These are phyloP conservation scores for Hymenoscyphus linearis DNA, from an alignment of 2,329 filamentous ascomycete species.

Conservation along the genomic window DNA sequence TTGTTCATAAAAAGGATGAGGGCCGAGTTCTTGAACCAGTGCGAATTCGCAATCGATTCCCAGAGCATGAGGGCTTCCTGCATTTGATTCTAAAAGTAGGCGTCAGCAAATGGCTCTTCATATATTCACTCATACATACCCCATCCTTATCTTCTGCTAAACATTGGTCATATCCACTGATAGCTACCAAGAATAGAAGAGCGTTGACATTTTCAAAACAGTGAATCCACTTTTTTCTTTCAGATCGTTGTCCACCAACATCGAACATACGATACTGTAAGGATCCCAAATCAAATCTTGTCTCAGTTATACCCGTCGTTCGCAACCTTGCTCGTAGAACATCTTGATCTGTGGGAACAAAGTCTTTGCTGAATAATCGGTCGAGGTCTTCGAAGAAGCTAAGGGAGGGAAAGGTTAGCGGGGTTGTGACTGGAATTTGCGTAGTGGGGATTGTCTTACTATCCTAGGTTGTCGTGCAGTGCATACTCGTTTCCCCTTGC, in stretches of 20 bases:
- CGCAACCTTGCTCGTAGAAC: constrained; percentile 83
- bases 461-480: constrained; percentile 89
- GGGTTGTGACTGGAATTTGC: constrained; percentile 5
- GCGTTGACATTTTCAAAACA: constrained; percentile 79
- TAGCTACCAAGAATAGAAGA: constrained; percentile 86
- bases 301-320: constrained; percentile 95
- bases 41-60: constrained; percentile 79
- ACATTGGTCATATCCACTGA: constrained; percentile 95
- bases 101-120: constrained; percentile 19
- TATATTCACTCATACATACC: constrained; percentile 48
- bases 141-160: constrained; percentile 94
- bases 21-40: constrained; percentile 78
- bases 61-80: constrained; percentile 83
- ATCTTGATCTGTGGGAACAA: constrained; percentile 90
- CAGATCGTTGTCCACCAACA: constrained; percentile 67
- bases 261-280: constrained; percentile 92
- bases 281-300: constrained; percentile 84
- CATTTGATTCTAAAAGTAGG: constrained; percentile 69
- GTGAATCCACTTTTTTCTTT: constrained; percentile 76
- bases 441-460: constrained; percentile 55
- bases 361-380: constrained; percentile 68
- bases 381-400: constrained; percentile 82
- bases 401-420: constrained; percentile 12
- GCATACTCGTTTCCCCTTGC: constrained; percentile 94
- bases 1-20: constrained; percentile 85